phyloP scores from a whole-genome alignment of 2,329 filamentous ascomycete species.

The Colletotrichum orchidophilum region DNA sequence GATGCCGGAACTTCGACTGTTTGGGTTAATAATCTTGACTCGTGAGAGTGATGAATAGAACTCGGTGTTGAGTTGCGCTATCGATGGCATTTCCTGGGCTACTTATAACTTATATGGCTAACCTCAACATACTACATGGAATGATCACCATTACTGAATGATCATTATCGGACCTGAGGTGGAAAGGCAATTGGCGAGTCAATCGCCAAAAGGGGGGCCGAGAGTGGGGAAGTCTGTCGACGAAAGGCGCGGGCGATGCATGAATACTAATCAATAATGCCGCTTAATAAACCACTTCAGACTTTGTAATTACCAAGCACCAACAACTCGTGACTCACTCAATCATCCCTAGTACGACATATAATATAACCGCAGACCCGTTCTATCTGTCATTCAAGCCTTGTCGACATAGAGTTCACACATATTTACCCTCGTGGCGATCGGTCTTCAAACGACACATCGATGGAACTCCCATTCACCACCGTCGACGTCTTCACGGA shows the following conservation, averaged over 20 bases:
- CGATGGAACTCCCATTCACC: constrained; percentile 56
- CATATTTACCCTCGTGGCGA: no score
- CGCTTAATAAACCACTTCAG: neutral
- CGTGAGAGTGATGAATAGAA: no score
- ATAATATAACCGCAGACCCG: neutral
- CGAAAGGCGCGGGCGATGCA: neutral
- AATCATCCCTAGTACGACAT: neutral
- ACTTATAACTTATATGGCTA: no score
- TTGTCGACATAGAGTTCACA: neutral
- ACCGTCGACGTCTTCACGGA: constrained; percentile 69
- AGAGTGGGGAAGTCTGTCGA: neutral
- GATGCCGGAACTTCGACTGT: constrained; percentile 29
- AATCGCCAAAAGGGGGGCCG: neutral
- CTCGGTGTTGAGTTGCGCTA: no score
- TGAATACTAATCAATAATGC: neutral
- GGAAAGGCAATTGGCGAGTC: neutral
- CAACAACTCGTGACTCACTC: neutral
- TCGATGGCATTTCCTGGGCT: no score
- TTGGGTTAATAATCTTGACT: no score
- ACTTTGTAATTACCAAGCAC: no score
- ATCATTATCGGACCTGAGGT: no score
- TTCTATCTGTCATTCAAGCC: neutral
- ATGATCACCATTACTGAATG: no score
- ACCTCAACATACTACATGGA: no score
- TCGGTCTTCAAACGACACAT: neutral